Evolutionary conservation across 2,329 filamentous ascomycete genomes (phyloP).

Genomic region (Ceratocystiopsis sp.): DNA sequence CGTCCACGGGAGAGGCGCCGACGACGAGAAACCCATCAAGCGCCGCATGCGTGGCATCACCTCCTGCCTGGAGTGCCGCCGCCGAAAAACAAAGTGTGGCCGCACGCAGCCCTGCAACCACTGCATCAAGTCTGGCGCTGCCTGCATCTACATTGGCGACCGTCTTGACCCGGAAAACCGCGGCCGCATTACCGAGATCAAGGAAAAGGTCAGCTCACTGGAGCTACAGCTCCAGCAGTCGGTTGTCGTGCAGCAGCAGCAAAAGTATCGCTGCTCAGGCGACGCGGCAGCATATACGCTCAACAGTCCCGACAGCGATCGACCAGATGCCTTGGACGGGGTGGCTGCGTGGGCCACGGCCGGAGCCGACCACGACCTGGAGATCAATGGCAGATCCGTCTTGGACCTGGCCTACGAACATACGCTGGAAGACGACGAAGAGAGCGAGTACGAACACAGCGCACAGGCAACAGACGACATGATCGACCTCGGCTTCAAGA

Average conservation of each 20-base stretch:
- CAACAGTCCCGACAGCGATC: too few relatives aligned
- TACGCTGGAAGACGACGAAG: neutral
- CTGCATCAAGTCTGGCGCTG: slow-evolving; percentile 36
- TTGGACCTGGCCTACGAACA: slow-evolving; percentile 23
- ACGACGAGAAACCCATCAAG: slow-evolving; percentile 26
- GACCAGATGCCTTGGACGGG: too few relatives aligned
- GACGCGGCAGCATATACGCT: slow-evolving; percentile 1
- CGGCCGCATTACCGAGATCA: slow-evolving; percentile 56
- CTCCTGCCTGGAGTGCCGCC: slow-evolving; percentile 53
- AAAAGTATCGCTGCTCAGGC: neutral
- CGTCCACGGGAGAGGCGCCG: neutral
- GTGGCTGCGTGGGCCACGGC: slow-evolving; percentile 33
- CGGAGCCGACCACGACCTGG: slow-evolving; percentile 18
- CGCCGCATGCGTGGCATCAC: slow-evolving; percentile 50
- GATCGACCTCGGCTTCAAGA: slow-evolving; percentile 52
- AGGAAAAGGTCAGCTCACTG: slow-evolving; percentile 58
- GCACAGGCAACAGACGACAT: slow-evolving; percentile 39
- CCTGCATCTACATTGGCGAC: slow-evolving; percentile 47
- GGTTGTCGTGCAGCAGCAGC: slow-evolving; percentile 6
- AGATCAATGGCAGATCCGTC: slow-evolving; percentile 5
- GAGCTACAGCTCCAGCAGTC: slow-evolving; percentile 55
- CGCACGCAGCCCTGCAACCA: slow-evolving; percentile 56
- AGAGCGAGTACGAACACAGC: slow-evolving; percentile 1
- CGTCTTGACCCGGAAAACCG: slow-evolving; percentile 53
- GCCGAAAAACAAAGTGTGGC: slow-evolving; percentile 65